Percentiles rank a stretch among this genome's conserved stretches.
Evolutionary conservation across 805 yeast genomes (phyloP).

Genomic region (Teunomyces lycoperdinae): DNA sequence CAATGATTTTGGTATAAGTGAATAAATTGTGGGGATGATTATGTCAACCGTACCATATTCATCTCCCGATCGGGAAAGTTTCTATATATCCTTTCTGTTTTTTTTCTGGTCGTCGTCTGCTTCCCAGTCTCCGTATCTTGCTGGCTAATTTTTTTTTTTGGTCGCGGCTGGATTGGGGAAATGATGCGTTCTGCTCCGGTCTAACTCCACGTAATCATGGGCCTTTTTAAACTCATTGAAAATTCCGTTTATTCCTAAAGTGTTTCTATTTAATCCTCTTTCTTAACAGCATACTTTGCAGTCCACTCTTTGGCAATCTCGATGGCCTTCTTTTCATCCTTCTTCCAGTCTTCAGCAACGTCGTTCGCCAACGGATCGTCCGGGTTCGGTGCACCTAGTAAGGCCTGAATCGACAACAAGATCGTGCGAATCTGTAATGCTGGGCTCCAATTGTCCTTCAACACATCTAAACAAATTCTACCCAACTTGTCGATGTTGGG

Average conservation of each 20-base stretch:
- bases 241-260: not conserved
- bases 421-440: constrained; percentile 95
- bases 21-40: no score
- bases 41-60: no score
- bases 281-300: constrained; percentile 47
- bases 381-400: constrained; percentile 94
- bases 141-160: not conserved
- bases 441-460: constrained; percentile 96
- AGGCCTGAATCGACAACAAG: constrained; percentile 85
- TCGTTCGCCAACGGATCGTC: constrained; percentile 98
- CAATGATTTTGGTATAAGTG: no score
- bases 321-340: constrained; percentile 76
- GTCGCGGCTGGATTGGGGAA: not conserved
- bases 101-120: not conserved
- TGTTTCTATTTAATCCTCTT: not conserved
- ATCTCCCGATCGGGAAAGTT: not conserved
- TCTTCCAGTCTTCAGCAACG: constrained; percentile 96
- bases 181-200: not conserved
- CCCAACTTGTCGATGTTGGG: constrained; percentile 96
- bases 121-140: not conserved
- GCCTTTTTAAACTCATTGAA: not conserved
- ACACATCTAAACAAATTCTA: constrained; percentile 90
- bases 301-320: constrained; percentile 81
- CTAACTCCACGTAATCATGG: no score
- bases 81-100: not conserved